Base-by-base conservation (phyloP, 2,329 filamentous ascomycete genomes). In the Bipolaris sorokiniana region DNA sequence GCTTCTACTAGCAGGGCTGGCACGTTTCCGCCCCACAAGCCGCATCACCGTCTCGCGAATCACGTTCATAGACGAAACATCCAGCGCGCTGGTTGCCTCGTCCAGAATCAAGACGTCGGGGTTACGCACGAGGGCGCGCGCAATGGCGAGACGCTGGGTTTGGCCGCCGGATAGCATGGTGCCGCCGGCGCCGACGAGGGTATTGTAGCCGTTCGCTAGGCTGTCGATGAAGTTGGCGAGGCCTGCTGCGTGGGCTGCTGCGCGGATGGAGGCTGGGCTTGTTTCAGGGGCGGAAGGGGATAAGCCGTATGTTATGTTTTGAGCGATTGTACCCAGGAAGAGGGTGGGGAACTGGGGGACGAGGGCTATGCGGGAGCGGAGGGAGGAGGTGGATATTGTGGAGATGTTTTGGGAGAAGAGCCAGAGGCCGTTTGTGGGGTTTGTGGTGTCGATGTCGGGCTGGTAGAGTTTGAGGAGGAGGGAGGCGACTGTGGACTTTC, bases 261-360 rank as follows among this genome's bases (percentile, higher is more conserved):
- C 78, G 9, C 72, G 73, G 18, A 91, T 84, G 16, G 65, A 72
- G 0, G 70, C 62, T 2, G 69, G 59, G 0, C 76, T 77, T n/a
- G 81, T 80, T 16, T 85, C 77, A 0, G 82, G 78, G 0, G 85
- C 88, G 3, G 77, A 72, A 2, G 82, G 78, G 0, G 83, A 78
- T 0, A 96, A 79, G 0, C 92, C 92, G 70, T 97, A 97, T 3
- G 81, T 79, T 54, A 98, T 96, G 69, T 98, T 98, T 7, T 89
- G 87, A 0, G 85, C 84, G 36, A 97, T 86, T 0, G 88, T 88
- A 18, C 84, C 83, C 0, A 92, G 90, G 73, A 98, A 97, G 2
- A 97, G 81, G 40, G 88, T 86, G 0, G 92, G 88, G 2, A 81
- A 79, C 72, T 93, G 90, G 0, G 88, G 82, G 2, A 93, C 90